Evolutionary conservation across 1,284 basidiomycete genomes (phyloP), one percentile per base, ranked within the genome.

Genomic region (Ceratobasidium sp.): DNA sequence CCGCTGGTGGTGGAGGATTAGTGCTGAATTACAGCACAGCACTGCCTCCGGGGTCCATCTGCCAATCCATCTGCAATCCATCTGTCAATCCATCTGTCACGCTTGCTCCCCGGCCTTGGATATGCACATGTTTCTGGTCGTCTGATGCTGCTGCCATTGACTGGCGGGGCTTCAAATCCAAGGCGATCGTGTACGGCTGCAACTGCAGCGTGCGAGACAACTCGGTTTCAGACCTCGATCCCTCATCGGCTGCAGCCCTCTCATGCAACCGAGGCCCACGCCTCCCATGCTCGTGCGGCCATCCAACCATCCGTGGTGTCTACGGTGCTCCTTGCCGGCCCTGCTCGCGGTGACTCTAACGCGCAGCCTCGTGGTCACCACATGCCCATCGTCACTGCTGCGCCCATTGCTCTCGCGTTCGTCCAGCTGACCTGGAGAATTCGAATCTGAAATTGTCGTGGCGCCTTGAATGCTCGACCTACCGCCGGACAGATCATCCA

Each of bases 401-500:
- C 52, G 52, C 17, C 52, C 59, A 38, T 62, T 20, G 59, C 59
- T 62, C 59, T 62, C 59, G 59, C 59, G 20, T 26, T 33, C 59
- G 59, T 20, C 12, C 64, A 66, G 64, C 64, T 66, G 64, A 66
- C 64, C 64, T 6, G 57, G 57, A 26, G 23, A 15, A 15, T 38
- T 44, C 12, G 20, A 48, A 48, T 50, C 64, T 44, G 42, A 44
- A 50, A 50, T 66, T 44, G 26, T 48, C 64, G 38, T 71, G 46
- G 67, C 67, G 52, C 54, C 52, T 44, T 38, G 28, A 28, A 38
- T n/a, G 10, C 46, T 40, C 68, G 52, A 69, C 48, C 44, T 12
- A 33, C 67, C 68, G 68, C 68, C 68, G 68, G 68, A 28, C 56
- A n/a, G n/a, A 56, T 26, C 67, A 54, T 57, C 50, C 66, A 46